Percentiles rank a stretch among this genome's conserved stretches.
Conservation (phyloP, 495 filamentous ascomycete genomes). For the Penicillium daleae region DNA sequence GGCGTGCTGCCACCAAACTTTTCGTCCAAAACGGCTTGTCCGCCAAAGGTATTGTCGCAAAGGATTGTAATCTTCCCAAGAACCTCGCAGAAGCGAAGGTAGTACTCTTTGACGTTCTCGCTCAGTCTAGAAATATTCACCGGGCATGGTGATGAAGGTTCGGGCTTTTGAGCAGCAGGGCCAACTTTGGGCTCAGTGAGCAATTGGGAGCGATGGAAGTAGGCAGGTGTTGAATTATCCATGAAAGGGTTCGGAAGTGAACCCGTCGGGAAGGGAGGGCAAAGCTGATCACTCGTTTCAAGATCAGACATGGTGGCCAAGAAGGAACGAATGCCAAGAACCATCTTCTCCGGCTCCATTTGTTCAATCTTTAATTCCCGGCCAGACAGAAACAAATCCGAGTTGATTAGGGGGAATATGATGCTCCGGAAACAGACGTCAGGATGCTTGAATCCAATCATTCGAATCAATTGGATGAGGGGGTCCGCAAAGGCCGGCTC, state of each 20-base stretch:
- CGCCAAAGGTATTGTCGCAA: constrained; percentile 95
- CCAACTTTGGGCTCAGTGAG: constrained; percentile 41
- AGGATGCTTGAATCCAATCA: constrained; percentile 92
- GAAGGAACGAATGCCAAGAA: constrained; percentile 92
- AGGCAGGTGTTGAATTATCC: constrained; percentile 37
- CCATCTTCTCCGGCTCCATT: constrained; percentile 93
- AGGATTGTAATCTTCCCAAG: constrained; percentile 93
- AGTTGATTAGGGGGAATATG: constrained; percentile 93
- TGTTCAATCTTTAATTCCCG: constrained; percentile 87
- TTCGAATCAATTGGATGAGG: constrained; percentile 87
- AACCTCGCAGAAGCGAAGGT: constrained; percentile 89
- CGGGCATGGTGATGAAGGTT: constrained; percentile 58
- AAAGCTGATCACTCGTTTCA: constrained; percentile 79
- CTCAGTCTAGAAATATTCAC: constrained; percentile 73
- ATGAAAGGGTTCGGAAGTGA: constrained; percentile 51
- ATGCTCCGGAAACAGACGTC: constrained; percentile 90
- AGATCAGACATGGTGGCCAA: constrained; percentile 90
- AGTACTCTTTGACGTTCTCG: constrained; percentile 79
- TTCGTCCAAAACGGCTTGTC: constrained; percentile 92
- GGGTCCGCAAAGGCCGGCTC: constrained; percentile 85
- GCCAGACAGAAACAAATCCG: constrained; percentile 75
- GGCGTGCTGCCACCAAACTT: constrained; percentile 85
- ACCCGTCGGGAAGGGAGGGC: constrained; percentile 77
- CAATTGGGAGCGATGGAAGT: constrained; percentile 45
- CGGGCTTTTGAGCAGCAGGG: constrained; percentile 41